A percentile compares a stretch with the other conserved stretches of the same genome.
Conservation (phyloP, 768 basidiomycete genomes). For the Kwoniella sp. region DNA sequence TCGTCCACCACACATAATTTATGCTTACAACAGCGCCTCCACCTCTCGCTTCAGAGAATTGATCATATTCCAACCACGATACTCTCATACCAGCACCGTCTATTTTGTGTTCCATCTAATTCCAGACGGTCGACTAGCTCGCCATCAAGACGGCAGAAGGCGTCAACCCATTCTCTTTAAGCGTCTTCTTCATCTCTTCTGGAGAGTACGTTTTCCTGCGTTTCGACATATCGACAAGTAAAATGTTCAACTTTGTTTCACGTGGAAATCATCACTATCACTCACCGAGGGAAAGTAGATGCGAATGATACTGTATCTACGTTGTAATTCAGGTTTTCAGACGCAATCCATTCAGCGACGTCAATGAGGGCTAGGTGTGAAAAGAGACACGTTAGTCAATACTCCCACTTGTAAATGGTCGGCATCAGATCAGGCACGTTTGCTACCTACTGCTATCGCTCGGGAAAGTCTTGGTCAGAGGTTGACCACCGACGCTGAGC, state of each 20-base stretch:
- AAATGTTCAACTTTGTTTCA: too few species aligned
- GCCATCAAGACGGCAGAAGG: slow-evolving; percentile 73
- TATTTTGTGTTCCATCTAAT: too few species aligned
- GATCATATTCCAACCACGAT: too few species aligned
- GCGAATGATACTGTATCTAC: slow-evolving; percentile 78
- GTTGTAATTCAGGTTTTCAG: slow-evolving; percentile 68
- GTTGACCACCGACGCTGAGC: slow-evolving; percentile 75
- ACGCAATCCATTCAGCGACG: slow-evolving; percentile 84
- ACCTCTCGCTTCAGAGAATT: too few species aligned
- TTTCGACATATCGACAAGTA: background rate
- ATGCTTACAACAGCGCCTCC: background rate
- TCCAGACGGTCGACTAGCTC: slow-evolving; percentile 32
- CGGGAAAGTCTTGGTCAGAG: slow-evolving; percentile 63
- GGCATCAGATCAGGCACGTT: too few species aligned
- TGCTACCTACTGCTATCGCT: slow-evolving; percentile 50
- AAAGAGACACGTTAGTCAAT: background rate
- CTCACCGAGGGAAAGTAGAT: slow-evolving; percentile 81
- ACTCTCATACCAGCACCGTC: too few species aligned
- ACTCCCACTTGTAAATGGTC: background rate
- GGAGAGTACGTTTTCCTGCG: slow-evolving; percentile 74
- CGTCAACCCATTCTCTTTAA: slow-evolving; percentile 82
- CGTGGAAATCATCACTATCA: slow-evolving; percentile 6
- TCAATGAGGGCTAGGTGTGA: slow-evolving; percentile 68
- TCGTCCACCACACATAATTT: too few species aligned
- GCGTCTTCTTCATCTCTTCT: slow-evolving; percentile 74